Evolutionary conservation across 2,329 filamentous ascomycete species (phyloP).

Genomic region (Botryosphaeria agaves): DNA sequence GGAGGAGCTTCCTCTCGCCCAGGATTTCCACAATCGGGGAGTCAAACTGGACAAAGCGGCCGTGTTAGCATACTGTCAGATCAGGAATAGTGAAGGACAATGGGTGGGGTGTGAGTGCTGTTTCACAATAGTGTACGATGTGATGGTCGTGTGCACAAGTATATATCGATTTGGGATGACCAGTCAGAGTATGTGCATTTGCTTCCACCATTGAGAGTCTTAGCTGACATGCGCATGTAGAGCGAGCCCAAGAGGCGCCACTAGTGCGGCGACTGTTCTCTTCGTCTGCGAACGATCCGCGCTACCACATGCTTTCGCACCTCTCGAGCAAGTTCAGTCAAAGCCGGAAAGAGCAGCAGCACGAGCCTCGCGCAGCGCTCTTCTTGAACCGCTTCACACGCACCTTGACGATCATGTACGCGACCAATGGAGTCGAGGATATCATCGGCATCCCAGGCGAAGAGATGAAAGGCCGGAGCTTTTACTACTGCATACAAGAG

Average conservation of each 20-base stretch:
- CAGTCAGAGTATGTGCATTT: constrained; percentile 49
- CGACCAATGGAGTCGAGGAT: constrained; percentile 57
- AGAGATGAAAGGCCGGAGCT: constrained; percentile 57
- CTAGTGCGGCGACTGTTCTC: constrained; percentile 65
- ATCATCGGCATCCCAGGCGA: constrained; percentile 57
- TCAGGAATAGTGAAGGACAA: constrained; percentile 48
- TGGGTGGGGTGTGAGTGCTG: constrained; percentile 78
- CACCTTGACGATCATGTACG: constrained; percentile 72
- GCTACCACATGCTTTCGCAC: constrained; percentile 80
- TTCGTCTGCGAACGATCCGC: constrained; percentile 63
- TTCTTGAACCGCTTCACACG: constrained; percentile 78
- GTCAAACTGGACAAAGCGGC: constrained; percentile 70
- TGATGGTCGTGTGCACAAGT: constrained; percentile 69
- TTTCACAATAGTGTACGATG: constrained; percentile 78
- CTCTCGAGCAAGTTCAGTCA: constrained; percentile 60
- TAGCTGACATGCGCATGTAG: constrained; percentile 25
- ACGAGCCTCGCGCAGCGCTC: constrained; percentile 67
- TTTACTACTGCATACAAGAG: constrained; percentile 73
- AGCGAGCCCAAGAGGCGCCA: constrained; percentile 59
- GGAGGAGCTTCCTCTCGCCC: constrained; percentile 60
- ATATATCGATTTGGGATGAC: constrained; percentile 52
- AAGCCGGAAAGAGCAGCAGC: constrained; percentile 37
- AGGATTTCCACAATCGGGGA: constrained; percentile 53
- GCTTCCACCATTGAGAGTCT: not conserved
- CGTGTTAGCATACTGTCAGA: constrained; percentile 61